Conservation (phyloP, 352 stramenopile genomes). For the Peronospora belbahrii region DNA sequence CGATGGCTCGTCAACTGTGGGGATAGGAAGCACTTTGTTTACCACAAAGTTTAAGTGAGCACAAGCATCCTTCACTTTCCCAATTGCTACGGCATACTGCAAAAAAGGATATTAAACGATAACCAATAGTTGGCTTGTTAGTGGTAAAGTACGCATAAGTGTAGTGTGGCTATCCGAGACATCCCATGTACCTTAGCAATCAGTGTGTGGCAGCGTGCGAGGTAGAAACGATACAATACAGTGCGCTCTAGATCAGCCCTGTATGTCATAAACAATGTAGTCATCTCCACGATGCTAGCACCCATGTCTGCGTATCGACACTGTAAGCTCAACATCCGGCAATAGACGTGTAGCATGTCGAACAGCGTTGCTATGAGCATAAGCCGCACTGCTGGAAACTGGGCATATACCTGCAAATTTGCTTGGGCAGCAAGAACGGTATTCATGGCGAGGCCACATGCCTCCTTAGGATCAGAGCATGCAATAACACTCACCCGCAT, state of each 20-base stretch:
- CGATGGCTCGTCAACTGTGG: conserved; percentile 11
- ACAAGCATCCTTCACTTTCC: conserved; percentile 39
- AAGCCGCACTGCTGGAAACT: conserved; percentile 28
- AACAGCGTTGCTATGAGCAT: conserved; percentile 56
- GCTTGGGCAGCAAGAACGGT: conserved; percentile 45
- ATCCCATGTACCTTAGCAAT: conserved; percentile 48
- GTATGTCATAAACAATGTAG: conserved; percentile 45
- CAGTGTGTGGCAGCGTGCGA: conserved; percentile 46
- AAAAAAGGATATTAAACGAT: neutral
- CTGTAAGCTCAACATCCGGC: conserved; percentile 44
- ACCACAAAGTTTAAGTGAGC: conserved; percentile 50
- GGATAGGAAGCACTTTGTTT: conserved; percentile 37
- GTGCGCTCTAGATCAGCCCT: conserved; percentile 40
- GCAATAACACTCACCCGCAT: conserved; percentile 34
- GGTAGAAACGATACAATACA: conserved; percentile 40
- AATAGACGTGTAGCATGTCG: conserved; percentile 64
- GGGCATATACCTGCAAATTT: conserved; percentile 36
- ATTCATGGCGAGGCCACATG: conserved; percentile 38
- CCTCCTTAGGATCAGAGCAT: conserved; percentile 38
- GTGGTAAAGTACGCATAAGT: neutral
- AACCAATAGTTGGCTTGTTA: neutral
- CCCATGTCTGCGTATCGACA: conserved; percentile 64
- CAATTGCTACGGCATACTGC: conserved; percentile 56
- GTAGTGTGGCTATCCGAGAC: neutral
- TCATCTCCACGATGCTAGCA: conserved; percentile 43